Evolutionary conservation across 345 rosid species (phyloP).

Genomic region (Firmiana major): DNA sequence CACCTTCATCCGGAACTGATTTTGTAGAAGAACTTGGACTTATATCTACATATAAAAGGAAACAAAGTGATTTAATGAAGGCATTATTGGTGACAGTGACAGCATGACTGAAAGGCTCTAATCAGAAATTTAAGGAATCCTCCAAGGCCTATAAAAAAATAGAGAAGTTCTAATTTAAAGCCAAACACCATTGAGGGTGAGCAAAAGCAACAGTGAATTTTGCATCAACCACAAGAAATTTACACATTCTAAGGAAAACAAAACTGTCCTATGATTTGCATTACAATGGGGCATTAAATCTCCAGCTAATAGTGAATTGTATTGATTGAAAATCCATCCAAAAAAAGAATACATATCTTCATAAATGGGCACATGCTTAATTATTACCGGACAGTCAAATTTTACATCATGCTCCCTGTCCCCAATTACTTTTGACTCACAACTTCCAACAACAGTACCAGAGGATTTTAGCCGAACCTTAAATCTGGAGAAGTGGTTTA

Average conservation of each 20-base stretch:
- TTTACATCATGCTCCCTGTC: not conserved
- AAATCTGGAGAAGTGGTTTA: not conserved
- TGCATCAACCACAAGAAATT: not conserved
- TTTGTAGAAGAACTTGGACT: slow-evolving; percentile 2
- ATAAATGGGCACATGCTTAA: not conserved
- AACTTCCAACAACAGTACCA: not conserved
- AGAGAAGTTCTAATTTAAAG: not conserved
- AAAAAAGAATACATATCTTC: not conserved
- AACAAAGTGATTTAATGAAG: not conserved
- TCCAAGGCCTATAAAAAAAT: no score
- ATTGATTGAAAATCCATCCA: not conserved
- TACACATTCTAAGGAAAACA: not conserved
- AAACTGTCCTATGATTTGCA: not conserved
- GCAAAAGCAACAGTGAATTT: not conserved
- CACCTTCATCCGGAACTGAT: not conserved
- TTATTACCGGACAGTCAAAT: not conserved
- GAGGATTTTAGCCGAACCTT: not conserved
- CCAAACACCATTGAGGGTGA: not conserved
- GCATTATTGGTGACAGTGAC: not conserved
- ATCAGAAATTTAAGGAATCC: no score
- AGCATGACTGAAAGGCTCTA: not conserved
- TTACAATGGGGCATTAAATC: not conserved
- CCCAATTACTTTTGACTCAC: not conserved
- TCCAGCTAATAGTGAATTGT: not conserved
- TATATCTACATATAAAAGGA: not conserved